These are phyloP conservation scores for Zygosaccharomyces pseudobailii DNA, from an alignment of 1,139 yeast species.

Conservation along the genomic window DNA sequence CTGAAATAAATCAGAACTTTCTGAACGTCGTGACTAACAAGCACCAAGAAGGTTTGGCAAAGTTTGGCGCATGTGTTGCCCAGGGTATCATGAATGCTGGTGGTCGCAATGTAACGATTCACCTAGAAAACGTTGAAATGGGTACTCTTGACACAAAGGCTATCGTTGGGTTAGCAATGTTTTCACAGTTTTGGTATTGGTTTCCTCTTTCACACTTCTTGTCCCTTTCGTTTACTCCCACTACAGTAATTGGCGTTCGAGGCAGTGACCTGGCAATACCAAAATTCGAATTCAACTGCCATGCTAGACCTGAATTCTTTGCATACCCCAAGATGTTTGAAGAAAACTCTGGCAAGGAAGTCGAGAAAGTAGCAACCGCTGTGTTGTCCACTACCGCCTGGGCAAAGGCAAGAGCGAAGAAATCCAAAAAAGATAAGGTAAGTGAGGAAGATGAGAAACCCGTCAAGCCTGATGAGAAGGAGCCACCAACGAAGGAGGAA, in stretches of 20 bases:
- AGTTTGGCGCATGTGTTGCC: conserved; percentile 94
- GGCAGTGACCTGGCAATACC: conserved; percentile 80
- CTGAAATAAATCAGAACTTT: conserved; percentile 66
- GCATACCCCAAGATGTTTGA: conserved; percentile 89
- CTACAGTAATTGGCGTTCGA: conserved; percentile 82
- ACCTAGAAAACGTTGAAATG: conserved; percentile 83
- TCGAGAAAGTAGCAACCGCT: conserved; percentile 89
- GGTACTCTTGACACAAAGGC: conserved; percentile 88
- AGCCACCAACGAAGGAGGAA: conserved; percentile 34
- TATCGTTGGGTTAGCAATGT: conserved; percentile 85
- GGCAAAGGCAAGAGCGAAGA: conserved; percentile 89
- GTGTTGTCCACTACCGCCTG: conserved; percentile 89
- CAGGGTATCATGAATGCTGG: conserved; percentile 99
- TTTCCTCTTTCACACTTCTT: conserved; percentile 93
- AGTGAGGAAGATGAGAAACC: conserved; percentile 32
- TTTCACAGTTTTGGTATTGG: conserved; percentile 98
- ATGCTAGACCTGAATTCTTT: conserved; percentile 72
- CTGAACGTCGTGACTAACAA: conserved; percentile 76
- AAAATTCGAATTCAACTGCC: conserved; percentile 73
- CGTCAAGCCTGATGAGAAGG: conserved; percentile 38
- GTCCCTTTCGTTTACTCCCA: conserved; percentile 88
- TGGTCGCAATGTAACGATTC: conserved; percentile 95
- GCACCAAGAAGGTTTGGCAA: conserved; percentile 95
- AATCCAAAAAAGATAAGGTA: conserved; percentile 54
- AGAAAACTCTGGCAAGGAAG: conserved; percentile 73